Evolutionary conservation across 169 alveolate genomes (phyloP).

Genomic region (Eimeria necatrix): DNA sequence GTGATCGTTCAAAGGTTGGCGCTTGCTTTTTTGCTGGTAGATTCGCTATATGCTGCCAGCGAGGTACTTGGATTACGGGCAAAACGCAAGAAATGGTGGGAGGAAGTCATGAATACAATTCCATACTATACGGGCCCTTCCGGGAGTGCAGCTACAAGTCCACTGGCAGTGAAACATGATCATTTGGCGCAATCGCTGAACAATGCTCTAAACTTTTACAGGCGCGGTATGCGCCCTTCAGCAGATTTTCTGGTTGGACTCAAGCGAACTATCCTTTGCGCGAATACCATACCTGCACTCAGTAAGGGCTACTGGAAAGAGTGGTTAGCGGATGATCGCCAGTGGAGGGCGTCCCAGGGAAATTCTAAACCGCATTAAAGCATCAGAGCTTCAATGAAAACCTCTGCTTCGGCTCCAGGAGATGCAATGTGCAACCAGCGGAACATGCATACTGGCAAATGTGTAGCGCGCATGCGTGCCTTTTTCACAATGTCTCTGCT

Average conservation of each 20-base stretch:
- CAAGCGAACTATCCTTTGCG: background rate
- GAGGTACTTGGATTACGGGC: background rate
- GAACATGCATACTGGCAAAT: too few relatives aligned
- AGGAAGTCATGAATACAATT: background rate
- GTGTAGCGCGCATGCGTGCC: too few relatives aligned
- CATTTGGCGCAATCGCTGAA: background rate
- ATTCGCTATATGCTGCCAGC: constrained; percentile 21
- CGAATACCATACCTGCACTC: background rate
- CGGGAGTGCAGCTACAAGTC: too few relatives aligned
- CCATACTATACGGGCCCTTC: background rate
- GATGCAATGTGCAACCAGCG: too few relatives aligned
- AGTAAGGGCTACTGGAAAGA: background rate
- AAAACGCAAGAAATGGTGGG: background rate
- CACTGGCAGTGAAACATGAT: background rate
- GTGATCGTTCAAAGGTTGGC: background rate
- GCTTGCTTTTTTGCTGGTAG: background rate
- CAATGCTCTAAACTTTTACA: background rate
- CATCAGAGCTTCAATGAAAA: too few relatives aligned
- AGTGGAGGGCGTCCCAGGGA: background rate
- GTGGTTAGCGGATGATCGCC: background rate
- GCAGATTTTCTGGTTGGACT: background rate
- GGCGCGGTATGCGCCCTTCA: background rate
- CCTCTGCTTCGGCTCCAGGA: too few relatives aligned
- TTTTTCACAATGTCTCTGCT: too few relatives aligned
- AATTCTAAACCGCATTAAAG: too few relatives aligned